These are phyloP conservation scores for Backusella mclennaniae DNA, from an alignment of 192 early-diverging fungal species.

Conservation along the genomic window DNA sequence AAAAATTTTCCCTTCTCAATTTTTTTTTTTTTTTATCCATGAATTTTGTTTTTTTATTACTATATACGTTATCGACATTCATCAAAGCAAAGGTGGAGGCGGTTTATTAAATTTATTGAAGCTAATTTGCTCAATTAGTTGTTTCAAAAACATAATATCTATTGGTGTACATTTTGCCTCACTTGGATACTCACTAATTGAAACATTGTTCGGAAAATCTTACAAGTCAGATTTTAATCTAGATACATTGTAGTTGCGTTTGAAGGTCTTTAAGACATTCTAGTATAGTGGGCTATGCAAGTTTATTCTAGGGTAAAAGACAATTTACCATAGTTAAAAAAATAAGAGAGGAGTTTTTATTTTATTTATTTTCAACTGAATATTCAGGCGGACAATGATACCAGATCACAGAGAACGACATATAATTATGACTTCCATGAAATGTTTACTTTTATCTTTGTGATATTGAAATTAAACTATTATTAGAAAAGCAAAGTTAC, in stretches of 20 bases:
- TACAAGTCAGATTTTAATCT: background rate
- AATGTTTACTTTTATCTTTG: background rate
- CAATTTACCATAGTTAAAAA: background rate
- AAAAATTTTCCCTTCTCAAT: too few species aligned
- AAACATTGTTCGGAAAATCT: background rate
- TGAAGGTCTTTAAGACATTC: background rate
- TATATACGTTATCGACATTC: too few species aligned
- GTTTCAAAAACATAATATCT: background rate
- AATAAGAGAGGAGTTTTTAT: background rate
- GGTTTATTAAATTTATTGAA: background rate
- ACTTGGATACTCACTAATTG: background rate
- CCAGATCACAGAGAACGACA: background rate
- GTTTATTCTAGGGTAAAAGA: background rate
- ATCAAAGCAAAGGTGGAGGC: background rate
- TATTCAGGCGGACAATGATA: background rate
- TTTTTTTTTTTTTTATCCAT: too few species aligned
- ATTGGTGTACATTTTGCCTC: background rate
- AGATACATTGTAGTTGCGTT: background rate
- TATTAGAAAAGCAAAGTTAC: background rate
- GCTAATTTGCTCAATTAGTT: background rate
- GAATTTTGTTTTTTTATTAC: too few species aligned
- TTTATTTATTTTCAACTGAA: background rate
- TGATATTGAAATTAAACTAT: background rate
- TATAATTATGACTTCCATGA: background rate
- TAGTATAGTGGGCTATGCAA: background rate